Percentiles rank a stretch among this genome's conserved stretches.
Evolutionary conservation across 495 filamentous ascomycete species (phyloP).

Genomic region (Tuber magnatum): DNA sequence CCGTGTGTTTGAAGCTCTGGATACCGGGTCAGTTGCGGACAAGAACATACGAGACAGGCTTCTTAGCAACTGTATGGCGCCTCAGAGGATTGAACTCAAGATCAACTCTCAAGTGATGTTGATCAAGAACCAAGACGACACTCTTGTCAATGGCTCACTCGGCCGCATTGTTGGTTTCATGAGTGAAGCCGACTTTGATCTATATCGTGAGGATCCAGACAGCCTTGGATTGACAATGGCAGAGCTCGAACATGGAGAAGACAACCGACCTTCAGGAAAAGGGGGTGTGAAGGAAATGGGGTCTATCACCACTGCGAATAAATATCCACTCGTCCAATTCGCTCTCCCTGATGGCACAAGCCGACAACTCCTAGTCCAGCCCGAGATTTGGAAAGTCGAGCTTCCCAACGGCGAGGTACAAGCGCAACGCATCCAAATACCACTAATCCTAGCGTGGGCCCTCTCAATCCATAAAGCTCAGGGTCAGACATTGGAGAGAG

Average conservation of each 20-base stretch:
- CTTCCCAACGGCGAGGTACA: slow-evolving; percentile 91
- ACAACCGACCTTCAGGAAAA: slow-evolving; percentile 21
- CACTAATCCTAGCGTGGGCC: slow-evolving; percentile 92
- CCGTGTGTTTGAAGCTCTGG: slow-evolving; percentile 61
- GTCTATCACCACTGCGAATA: slow-evolving; percentile 44
- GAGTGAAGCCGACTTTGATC: slow-evolving; percentile 69
- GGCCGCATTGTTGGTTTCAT: slow-evolving; percentile 81
- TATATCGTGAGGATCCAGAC: slow-evolving; percentile 53
- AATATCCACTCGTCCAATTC: slow-evolving; percentile 80
- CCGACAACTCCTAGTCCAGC: slow-evolving; percentile 70
- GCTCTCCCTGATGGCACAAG: slow-evolving; percentile 66
- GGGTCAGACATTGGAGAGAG: slow-evolving; percentile 87
- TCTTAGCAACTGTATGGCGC: slow-evolving; percentile 86
- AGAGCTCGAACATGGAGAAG: slow-evolving; percentile 45
- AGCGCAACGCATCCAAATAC: slow-evolving; percentile 68
- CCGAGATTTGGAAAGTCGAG: slow-evolving; percentile 92
- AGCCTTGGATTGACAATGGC: slow-evolving; percentile 44
- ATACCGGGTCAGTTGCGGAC: slow-evolving; percentile 69
- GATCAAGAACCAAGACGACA: slow-evolving; percentile 98
- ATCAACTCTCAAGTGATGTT: slow-evolving; percentile 95
- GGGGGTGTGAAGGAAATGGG: slow-evolving; percentile 10
- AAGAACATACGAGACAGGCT: slow-evolving; percentile 62
- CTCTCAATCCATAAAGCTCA: slow-evolving; percentile 97
- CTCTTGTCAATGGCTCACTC: slow-evolving; percentile 85
- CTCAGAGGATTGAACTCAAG: slow-evolving; percentile 67